Conservation (phyloP, 176 grass and related monocot genomes). For the Paspalum notatum region DNA sequence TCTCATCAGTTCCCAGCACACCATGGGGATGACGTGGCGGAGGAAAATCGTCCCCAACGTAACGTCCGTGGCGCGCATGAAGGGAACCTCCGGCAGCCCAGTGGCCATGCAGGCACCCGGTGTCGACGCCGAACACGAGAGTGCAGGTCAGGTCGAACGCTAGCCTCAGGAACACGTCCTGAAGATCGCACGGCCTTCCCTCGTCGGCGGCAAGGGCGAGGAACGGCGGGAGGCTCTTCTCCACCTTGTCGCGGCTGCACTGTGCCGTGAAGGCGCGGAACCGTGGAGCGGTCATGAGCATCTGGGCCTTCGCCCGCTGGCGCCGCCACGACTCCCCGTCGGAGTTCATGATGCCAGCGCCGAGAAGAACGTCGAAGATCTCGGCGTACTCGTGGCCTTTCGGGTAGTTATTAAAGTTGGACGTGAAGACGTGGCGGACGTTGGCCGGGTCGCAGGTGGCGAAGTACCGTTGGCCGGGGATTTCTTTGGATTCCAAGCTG, state of each 20-base stretch:
- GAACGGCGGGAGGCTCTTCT: slow-evolving; percentile 9
- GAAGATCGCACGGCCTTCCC: slow-evolving; percentile 33
- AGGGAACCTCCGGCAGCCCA: slow-evolving; percentile 49
- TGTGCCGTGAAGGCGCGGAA: neutral
- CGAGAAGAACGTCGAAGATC: slow-evolving; percentile 7
- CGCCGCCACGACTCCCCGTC: slow-evolving; percentile 32
- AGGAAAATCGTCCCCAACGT: slow-evolving; percentile 50
- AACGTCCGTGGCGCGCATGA: slow-evolving; percentile 59
- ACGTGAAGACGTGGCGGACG: slow-evolving; percentile 28
- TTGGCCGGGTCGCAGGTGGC: slow-evolving; percentile 26
- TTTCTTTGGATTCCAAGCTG: neutral
- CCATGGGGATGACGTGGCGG: slow-evolving; percentile 39
- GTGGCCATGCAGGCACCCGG: slow-evolving; percentile 43
- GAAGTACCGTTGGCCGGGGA: slow-evolving; percentile 4
- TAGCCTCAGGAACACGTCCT: neutral
- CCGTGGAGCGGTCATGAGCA: neutral
- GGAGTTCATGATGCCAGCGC: neutral
- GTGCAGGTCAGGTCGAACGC: slow-evolving; percentile 10
- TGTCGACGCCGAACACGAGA: slow-evolving; percentile 63
- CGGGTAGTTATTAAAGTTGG: slow-evolving; percentile 26
- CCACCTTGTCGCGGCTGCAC: slow-evolving; percentile 24
- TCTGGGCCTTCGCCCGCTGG: slow-evolving; percentile 18
- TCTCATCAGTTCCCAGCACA: slow-evolving; percentile 57
- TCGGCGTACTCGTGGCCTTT: slow-evolving; percentile 10
- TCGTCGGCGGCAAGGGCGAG: slow-evolving; percentile 20